A percentile compares a stretch with the other conserved stretches of the same genome.
These are phyloP conservation scores for Sugiyamaella pinicola DNA, from an alignment of 1,139 yeast genomes.

Conservation along the genomic window DNA sequence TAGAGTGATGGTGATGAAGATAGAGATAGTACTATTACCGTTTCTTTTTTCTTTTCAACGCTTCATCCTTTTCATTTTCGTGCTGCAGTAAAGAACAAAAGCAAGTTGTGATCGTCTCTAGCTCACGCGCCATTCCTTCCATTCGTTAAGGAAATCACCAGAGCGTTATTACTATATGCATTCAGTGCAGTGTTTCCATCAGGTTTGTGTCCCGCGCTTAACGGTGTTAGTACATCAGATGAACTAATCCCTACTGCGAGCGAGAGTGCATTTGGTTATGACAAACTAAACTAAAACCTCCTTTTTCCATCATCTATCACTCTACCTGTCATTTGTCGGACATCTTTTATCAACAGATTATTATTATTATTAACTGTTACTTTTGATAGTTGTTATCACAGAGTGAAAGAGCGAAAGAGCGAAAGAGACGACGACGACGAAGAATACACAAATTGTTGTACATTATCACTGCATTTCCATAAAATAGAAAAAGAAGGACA, in stretches of 20 bases:
- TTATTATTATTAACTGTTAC: neutral
- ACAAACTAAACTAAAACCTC: neutral
- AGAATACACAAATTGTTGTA: too few species aligned
- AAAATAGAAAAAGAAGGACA: too few species aligned
- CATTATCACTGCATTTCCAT: too few species aligned
- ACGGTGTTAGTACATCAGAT: constrained; percentile 2
- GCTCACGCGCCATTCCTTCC: neutral
- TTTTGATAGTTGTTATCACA: too few species aligned
- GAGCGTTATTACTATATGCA: constrained; percentile 7
- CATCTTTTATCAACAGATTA: too few species aligned
- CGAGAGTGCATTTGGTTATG: neutral
- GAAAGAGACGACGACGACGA: too few species aligned
- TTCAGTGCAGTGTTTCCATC: neutral
- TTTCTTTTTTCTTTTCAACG: too few species aligned
- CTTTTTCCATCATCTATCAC: neutral
- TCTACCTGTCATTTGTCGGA: too few species aligned
- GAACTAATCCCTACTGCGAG: neutral
- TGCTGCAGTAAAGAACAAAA: neutral
- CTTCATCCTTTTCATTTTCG: too few species aligned
- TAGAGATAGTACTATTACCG: too few species aligned
- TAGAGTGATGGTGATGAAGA: too few species aligned
- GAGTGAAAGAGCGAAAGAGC: too few species aligned
- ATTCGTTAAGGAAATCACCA: neutral
- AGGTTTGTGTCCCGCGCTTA: neutral
- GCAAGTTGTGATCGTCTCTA: neutral